A percentile compares a stretch with the other conserved stretches of the same genome.
These are phyloP conservation scores for Penicillium ochrochloron DNA, from an alignment of 495 filamentous ascomycete genomes.

Conservation along the genomic window DNA sequence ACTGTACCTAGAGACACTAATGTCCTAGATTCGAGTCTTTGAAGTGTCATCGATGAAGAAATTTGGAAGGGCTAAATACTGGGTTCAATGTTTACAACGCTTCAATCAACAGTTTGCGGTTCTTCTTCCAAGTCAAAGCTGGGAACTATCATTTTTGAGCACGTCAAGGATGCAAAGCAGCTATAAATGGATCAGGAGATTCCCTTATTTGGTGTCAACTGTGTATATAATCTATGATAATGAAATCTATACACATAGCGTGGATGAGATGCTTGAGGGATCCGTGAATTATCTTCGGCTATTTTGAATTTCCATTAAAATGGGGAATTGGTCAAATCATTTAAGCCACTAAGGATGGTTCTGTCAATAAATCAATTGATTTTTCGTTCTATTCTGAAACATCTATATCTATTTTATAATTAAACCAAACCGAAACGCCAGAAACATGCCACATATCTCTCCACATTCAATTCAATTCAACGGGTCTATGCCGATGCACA, in stretches of 20 bases:
- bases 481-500: conserved; percentile 39
- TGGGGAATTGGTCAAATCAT: background rate
- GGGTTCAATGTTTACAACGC: too few species aligned
- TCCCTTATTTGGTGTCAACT: too few species aligned
- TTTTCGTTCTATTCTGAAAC: background rate
- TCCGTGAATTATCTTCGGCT: conserved; percentile 20
- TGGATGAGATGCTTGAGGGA: conserved; percentile 22
- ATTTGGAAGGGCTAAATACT: background rate
- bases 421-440: conserved; percentile 19
- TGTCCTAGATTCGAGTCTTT: background rate
- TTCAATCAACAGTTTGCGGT: background rate
- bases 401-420: background rate
- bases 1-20: conserved; percentile 27
- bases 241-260: conserved; percentile 11
- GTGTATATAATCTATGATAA: background rate
- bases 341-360: background rate
- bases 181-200: too few species aligned
- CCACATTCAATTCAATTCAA: conserved; percentile 17
- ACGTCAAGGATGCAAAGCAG: too few species aligned
- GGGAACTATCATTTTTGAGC: too few species aligned
- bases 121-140: background rate
- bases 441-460: conserved; percentile 20
- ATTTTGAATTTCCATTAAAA: conserved; percentile 11
- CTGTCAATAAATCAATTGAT: background rate
- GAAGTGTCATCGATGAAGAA: too few species aligned